Conservation (phyloP, 345 rosid genomes). For the Lenwebbia sp. region DNA sequence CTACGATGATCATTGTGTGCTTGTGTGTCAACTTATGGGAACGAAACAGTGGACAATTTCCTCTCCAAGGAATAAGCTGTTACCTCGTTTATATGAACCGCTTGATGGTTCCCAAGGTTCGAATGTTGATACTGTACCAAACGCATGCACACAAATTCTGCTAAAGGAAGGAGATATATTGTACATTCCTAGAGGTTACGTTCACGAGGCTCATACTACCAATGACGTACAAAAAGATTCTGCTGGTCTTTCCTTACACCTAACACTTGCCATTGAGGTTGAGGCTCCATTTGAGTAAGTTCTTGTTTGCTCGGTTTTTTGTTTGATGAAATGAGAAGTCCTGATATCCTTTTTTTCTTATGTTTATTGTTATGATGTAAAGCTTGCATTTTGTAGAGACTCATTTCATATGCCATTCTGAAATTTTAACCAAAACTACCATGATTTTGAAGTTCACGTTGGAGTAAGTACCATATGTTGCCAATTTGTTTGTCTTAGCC, state of each 20-base stretch:
- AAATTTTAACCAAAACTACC: not conserved
- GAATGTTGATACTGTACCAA: constrained; percentile 4
- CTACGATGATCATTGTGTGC: constrained; percentile 55
- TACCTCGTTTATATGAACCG: constrained; percentile 43
- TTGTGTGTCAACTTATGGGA: constrained; percentile 51
- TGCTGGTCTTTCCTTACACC: constrained; percentile 36
- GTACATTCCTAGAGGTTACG: constrained; percentile 32
- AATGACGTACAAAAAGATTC: constrained; percentile 1
- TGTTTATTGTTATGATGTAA: not conserved
- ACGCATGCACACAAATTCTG: constrained; percentile 10
- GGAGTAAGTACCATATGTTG: not conserved
- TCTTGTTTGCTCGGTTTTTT: not conserved
- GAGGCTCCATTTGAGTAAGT: constrained; percentile 66
- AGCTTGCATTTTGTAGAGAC: not conserved
- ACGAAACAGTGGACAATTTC: constrained; percentile 33
- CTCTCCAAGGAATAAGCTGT: constrained; percentile 17
- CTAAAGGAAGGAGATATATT: constrained; percentile 46
- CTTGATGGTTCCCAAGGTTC: constrained; percentile 6
- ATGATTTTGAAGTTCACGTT: not conserved
- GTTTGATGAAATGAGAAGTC: not conserved
- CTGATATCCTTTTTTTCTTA: not conserved
- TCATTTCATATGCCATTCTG: not conserved
- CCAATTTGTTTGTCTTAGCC: not conserved
- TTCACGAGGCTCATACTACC: constrained; percentile 43
- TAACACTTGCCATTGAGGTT: constrained; percentile 51